Percentiles rank a stretch among this genome's conserved stretches.
phyloP scores from a whole-genome alignment of 2,329 filamentous ascomycete species.

The Cytospora paraplurivora region DNA sequence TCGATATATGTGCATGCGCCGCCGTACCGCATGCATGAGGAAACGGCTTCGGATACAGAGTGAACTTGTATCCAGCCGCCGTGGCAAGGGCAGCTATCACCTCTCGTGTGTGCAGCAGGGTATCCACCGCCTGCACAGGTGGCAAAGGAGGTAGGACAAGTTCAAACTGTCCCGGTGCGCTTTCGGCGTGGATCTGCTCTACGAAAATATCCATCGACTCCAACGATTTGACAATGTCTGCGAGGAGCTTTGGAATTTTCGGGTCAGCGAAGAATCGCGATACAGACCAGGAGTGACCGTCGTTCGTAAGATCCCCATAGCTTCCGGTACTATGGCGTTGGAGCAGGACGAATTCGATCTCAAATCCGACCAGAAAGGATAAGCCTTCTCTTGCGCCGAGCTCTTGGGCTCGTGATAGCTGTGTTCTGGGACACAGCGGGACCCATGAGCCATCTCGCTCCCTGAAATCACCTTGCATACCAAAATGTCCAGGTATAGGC shows the following conservation, averaged over 20 bases:
- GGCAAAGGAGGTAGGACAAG: constrained; percentile 66
- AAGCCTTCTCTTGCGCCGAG: constrained; percentile 55
- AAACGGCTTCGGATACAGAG: constrained; percentile 73
- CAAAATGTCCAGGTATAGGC: constrained; percentile 62
- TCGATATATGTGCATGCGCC: constrained; percentile 70
- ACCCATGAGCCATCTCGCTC: constrained; percentile 55
- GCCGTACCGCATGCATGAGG: constrained; percentile 61
- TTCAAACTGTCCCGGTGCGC: constrained; percentile 74
- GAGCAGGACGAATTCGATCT: constrained; percentile 78
- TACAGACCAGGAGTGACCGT: constrained; percentile 72
- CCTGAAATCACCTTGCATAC: constrained; percentile 67
- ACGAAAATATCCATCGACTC: constrained; percentile 64
- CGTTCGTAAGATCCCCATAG: constrained; percentile 52
- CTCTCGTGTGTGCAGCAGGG: constrained; percentile 69
- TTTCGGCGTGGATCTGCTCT: constrained; percentile 75
- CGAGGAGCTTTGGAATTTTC: constrained; percentile 58
- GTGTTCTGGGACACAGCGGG: constrained; percentile 64
- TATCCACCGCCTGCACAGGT: constrained; percentile 70
- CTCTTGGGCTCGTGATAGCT: constrained; percentile 58
- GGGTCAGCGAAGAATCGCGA: constrained; percentile 64
- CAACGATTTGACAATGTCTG: constrained; percentile 65
- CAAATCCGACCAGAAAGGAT: constrained; percentile 71
- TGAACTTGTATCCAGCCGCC: constrained; percentile 64
- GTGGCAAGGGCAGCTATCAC: constrained; percentile 67
- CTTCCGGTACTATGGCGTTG: constrained; percentile 43